Evolutionary conservation across 495 filamentous ascomycete species (phyloP).

Genomic region (Talaromyces adpressus): DNA sequence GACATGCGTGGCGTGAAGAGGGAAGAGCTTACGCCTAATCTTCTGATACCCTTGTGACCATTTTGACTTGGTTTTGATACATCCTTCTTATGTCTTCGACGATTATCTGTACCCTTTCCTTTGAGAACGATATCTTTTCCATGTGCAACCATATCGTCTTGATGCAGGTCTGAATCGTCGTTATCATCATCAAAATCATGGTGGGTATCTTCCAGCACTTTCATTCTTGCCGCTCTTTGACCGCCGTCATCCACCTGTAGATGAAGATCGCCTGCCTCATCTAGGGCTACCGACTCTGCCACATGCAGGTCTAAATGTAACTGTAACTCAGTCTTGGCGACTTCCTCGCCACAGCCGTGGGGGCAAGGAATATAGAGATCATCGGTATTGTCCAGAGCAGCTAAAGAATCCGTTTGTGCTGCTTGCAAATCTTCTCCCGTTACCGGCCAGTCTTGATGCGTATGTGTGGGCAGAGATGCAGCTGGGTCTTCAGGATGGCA

Average conservation of each 20-base stretch:
- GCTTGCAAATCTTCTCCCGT: conserved; percentile 11
- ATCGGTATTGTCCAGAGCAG: conserved; percentile 19
- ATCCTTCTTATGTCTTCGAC: background rate
- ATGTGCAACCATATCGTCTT: background rate
- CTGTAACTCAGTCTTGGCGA: conserved; percentile 54
- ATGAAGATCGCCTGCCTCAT: conserved; percentile 20
- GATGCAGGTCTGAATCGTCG: background rate
- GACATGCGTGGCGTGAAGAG: background rate
- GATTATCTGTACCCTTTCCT: background rate
- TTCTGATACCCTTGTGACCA: conserved; percentile 14
- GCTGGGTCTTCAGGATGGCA: conserved; percentile 47
- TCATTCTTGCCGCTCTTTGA: background rate
- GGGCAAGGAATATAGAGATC: conserved; percentile 59
- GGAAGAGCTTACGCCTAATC: conserved; percentile 33
- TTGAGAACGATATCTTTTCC: background rate
- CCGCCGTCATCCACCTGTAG: background rate
- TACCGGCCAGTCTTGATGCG: background rate
- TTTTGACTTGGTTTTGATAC: background rate
- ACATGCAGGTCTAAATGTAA: conserved; percentile 70
- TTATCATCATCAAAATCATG: background rate
- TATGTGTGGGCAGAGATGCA: conserved; percentile 34
- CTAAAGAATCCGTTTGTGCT: conserved; percentile 2
- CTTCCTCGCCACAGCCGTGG: conserved; percentile 63
- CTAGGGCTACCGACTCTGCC: conserved; percentile 48
- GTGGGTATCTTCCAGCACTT: background rate